Conservation (phyloP, 1,284 basidiomycete species). For the Rugosomyces carneus region DNA sequence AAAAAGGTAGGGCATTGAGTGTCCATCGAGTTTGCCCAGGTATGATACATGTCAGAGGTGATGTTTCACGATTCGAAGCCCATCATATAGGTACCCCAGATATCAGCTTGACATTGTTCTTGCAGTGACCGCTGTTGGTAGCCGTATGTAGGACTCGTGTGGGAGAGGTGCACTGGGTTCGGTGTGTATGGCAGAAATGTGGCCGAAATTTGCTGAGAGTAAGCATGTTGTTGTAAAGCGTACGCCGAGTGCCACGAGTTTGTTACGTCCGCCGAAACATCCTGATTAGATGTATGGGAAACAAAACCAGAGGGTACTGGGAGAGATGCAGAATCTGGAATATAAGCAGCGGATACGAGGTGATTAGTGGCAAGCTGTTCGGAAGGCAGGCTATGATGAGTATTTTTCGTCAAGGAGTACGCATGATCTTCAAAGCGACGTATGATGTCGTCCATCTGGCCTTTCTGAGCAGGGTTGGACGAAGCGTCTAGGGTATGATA, state of each 20-base stretch:
- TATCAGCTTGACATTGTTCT: constrained; percentile 26
- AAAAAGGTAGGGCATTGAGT: too few relatives aligned
- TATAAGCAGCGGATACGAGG: constrained; percentile 1
- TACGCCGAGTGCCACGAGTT: constrained; percentile 10
- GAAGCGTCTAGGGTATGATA: constrained; percentile 17
- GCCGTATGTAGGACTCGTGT: constrained; percentile 1
- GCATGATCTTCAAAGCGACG: constrained; percentile 13
- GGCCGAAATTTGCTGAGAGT: constrained; percentile 7
- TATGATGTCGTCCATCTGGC: constrained; percentile 9
- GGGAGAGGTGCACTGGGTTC: constrained; percentile 1
- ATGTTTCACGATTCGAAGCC: constrained; percentile 16
- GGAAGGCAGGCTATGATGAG: constrained; percentile 8
- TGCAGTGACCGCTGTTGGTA: constrained; percentile 12
- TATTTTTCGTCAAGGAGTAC: constrained; percentile 10
- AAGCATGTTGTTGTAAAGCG: constrained; percentile 5
- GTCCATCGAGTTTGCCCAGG: background rate
- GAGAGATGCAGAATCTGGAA: background rate
- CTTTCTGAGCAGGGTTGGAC: constrained; percentile 2
- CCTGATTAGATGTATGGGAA: constrained; percentile 2
- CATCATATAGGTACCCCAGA: constrained; percentile 28
- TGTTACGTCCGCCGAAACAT: constrained; percentile 1
- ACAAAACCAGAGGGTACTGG: background rate
- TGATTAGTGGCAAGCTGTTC: background rate
- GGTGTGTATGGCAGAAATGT: constrained; percentile 9
- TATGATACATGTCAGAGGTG: background rate